Conservation (phyloP, 1,284 basidiomycete genomes). For the Ganoderma lingzhi region DNA sequence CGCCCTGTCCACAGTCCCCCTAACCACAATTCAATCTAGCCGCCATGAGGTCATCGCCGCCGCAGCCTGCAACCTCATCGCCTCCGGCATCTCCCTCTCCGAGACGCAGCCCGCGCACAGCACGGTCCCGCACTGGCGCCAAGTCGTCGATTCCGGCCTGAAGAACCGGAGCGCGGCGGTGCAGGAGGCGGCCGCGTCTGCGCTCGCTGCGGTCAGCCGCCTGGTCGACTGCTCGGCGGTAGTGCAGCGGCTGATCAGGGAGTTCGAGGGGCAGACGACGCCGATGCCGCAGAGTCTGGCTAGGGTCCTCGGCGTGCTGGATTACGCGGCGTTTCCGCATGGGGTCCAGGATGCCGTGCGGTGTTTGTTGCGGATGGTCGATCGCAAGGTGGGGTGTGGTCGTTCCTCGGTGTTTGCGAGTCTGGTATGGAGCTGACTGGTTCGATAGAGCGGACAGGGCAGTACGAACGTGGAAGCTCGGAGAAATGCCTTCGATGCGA, state of each 20-base stretch:
- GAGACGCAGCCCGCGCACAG: slow-evolving; percentile 57
- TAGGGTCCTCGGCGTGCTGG: slow-evolving; percentile 75
- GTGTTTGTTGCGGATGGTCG: slow-evolving; percentile 68
- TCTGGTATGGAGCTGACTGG: slow-evolving; percentile 1
- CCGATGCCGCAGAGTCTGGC: slow-evolving; percentile 81
- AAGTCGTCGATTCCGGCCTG: slow-evolving; percentile 76
- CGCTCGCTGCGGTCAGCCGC: slow-evolving; percentile 71
- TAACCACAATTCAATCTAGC: slow-evolving; percentile 66
- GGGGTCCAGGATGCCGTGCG: slow-evolving; percentile 59
- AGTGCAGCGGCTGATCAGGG: slow-evolving; percentile 73
- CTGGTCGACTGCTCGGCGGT: slow-evolving; percentile 69
- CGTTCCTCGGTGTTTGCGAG: background rate
- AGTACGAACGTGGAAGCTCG: slow-evolving; percentile 70
- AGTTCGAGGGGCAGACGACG: slow-evolving; percentile 64
- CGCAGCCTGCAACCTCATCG: slow-evolving; percentile 80
- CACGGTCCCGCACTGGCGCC: slow-evolving; percentile 67
- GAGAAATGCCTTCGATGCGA: slow-evolving; percentile 74
- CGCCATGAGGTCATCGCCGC: slow-evolving; percentile 80
- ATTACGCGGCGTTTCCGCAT: slow-evolving; percentile 66
- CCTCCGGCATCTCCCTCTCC: slow-evolving; percentile 63
- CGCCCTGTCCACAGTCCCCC: slow-evolving; percentile 61
- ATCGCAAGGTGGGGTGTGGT: slow-evolving; percentile 55
- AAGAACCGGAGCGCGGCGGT: slow-evolving; percentile 72
- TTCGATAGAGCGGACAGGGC: slow-evolving; percentile 38
- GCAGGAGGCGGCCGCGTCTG: slow-evolving; percentile 78